A percentile compares a stretch with the other conserved stretches of the same genome.
Evolutionary conservation across 257 asterid genomes (phyloP).

Genomic region (Gynochthodes officinalis): DNA sequence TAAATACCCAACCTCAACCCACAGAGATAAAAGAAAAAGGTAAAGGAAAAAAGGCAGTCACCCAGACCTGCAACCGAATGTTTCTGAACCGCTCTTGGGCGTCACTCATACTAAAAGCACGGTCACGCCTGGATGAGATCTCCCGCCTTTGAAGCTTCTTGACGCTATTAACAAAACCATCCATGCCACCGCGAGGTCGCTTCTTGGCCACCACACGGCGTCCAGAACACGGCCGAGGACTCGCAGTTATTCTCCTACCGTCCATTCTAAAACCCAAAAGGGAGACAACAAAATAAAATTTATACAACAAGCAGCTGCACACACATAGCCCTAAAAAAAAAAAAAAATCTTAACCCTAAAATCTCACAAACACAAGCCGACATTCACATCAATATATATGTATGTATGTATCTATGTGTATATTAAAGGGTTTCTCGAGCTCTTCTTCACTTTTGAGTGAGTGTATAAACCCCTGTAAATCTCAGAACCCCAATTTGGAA

Average conservation of each 20-base stretch:
- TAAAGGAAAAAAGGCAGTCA: not conserved
- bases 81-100: conserved; percentile 94
- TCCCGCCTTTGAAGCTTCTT: conserved; percentile 94
- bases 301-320: conserved; percentile 9
- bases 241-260: conserved; percentile 88
- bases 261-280: conserved; percentile 48
- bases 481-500: conserved; percentile 45
- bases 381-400: not conserved
- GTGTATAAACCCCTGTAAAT: conserved; percentile 30
- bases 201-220: conserved; percentile 93
- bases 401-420: not conserved
- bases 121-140: conserved; percentile 83
- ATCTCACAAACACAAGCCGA: not conserved
- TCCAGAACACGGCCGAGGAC: conserved; percentile 89
- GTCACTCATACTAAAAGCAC: conserved; percentile 88
- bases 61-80: conserved; percentile 73
- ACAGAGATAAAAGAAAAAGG: too few species aligned
- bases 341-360: conserved; percentile 12
- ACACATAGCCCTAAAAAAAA: conserved; percentile 10
- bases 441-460: not conserved
- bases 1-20: not conserved
- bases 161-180: conserved; percentile 89
- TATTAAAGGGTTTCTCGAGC: conserved; percentile 1
- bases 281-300: not conserved
- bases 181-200: conserved; percentile 75